Base-by-base conservation (phyloP, 768 basidiomycete species). In the Kwoniella mangroviensis region DNA sequence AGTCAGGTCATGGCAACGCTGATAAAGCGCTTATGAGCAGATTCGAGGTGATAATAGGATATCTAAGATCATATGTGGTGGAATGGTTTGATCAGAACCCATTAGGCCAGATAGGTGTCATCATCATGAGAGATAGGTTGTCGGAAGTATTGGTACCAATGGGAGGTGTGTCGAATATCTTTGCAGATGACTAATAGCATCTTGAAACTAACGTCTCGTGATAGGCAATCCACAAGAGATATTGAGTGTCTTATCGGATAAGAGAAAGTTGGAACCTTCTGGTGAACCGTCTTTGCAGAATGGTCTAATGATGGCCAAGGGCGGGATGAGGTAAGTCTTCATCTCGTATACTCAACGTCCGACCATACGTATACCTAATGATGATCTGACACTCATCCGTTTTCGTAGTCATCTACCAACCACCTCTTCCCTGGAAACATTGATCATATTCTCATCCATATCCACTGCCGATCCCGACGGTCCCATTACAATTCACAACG, bases 71-170 rank as follows among this genome's bases (percentile, higher is more conserved):
- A 75, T 99, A 98, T 74, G 87, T 98, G 34, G 85, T 88, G 7
- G 97, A 99, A 82, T 99, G 96, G 95, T 99, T 98, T 83, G 97
- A 99, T 84, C 97, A 98, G 85, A 99, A 99, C 79, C 97, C 97
- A 1, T 86, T 99, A 13, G 95, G 96, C 22, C 97, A 98, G 84
- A 92, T 99, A 73, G 96, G 94, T 1, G 85, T 98, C 40, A 93
- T 98, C 19, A 93, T 92, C 5, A 93, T 98, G 88, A 86, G 94
- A 24, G 89, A 92, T 42, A 93, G 97, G 0, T 83, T 98, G 24
- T 94, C 94, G 0, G 97, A 98, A 83, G 88, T 92, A 3, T 85
- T 98, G 52, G 89, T 92, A 1, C 92, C 94, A 70, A 92, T 99
- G 90, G 92, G 94, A 75, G 96, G 95, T 93, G 78, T 58, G 88